A percentile compares a stretch with the other conserved stretches of the same genome.
phyloP scores from a whole-genome alignment of 805 yeast genomes.

The Nakazawaea anatomiae region DNA sequence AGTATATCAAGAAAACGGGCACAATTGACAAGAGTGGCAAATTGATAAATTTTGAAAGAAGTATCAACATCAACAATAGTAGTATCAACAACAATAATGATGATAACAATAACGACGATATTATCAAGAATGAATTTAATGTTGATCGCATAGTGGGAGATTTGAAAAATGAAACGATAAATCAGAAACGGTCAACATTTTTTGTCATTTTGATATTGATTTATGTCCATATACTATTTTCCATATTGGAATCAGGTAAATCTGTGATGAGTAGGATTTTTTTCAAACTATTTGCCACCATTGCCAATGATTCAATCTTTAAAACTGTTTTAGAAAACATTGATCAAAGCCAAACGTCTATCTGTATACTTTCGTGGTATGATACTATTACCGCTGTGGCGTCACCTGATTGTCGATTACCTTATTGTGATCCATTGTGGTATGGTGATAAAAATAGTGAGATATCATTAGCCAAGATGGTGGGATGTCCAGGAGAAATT shows the following conservation, averaged over 20 bases:
- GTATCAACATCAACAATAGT: too few species aligned
- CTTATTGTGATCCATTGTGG: constrained; percentile 48
- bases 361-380: constrained; percentile 52
- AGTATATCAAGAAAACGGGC: constrained; percentile 27
- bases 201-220: constrained; percentile 45
- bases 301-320: constrained; percentile 42
- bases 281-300: constrained; percentile 41
- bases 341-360: constrained; percentile 42
- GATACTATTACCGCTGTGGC: constrained; percentile 52
- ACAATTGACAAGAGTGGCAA: constrained; percentile 9
- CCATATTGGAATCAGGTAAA: constrained; percentile 48
- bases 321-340: constrained; percentile 35
- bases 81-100: too few species aligned
- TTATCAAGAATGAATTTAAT: constrained; percentile 13
- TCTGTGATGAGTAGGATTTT: constrained; percentile 45
- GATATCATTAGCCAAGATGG: constrained; percentile 45
- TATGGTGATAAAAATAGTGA: constrained; percentile 38
- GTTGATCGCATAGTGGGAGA: constrained; percentile 30
- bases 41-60: not conserved
- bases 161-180: constrained; percentile 28
- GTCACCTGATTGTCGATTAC: constrained; percentile 51
- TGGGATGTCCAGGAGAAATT: constrained; percentile 59
- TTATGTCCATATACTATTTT: constrained; percentile 49
- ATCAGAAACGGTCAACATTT: constrained; percentile 31
- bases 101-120: not conserved